These are phyloP conservation scores for Periconia sp. DNA, from an alignment of 2,329 filamentous ascomycete genomes.

Conservation along the genomic window DNA sequence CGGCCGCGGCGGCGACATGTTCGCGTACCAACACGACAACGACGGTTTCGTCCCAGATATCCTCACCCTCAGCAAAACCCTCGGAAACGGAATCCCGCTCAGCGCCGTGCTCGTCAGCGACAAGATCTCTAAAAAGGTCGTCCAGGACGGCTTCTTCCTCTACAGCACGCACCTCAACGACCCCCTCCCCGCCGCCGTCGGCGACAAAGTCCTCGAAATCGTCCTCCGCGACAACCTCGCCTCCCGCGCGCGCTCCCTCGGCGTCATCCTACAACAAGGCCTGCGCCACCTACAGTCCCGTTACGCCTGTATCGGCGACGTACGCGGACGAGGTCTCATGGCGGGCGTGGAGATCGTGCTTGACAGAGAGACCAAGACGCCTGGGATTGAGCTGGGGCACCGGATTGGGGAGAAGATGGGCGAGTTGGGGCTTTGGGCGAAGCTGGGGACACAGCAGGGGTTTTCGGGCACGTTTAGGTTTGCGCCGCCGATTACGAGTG, in stretches of 20 bases:
- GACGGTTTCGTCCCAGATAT: constrained; percentile 52
- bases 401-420: constrained; percentile 52
- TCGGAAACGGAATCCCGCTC: constrained; percentile 62
- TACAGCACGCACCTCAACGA: constrained; percentile 66
- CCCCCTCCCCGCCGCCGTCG: constrained; percentile 61
- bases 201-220: constrained; percentile 63
- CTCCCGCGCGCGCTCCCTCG: constrained; percentile 47
- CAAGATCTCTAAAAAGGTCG: constrained; percentile 53
- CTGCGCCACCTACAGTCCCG: constrained; percentile 49
- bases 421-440: constrained; percentile 58
- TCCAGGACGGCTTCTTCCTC: constrained; percentile 56
- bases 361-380: constrained; percentile 51
- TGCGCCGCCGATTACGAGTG: constrained; percentile 60
- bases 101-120: constrained; percentile 59
- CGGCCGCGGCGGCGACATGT: constrained; percentile 49
- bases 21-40: constrained; percentile 59
- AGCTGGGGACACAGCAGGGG: constrained; percentile 56
- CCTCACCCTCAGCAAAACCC: constrained; percentile 61
- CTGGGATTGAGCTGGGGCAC: constrained; percentile 52
- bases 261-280: constrained; percentile 50
- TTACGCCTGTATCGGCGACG: constrained; percentile 65
- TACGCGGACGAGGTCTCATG: constrained; percentile 61
- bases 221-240: constrained; percentile 59
- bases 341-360: constrained; percentile 60
- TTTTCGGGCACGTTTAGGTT: constrained; percentile 59